phyloP scores from a whole-genome alignment of 495 filamentous ascomycete genomes.

The Penicillium salamii region DNA sequence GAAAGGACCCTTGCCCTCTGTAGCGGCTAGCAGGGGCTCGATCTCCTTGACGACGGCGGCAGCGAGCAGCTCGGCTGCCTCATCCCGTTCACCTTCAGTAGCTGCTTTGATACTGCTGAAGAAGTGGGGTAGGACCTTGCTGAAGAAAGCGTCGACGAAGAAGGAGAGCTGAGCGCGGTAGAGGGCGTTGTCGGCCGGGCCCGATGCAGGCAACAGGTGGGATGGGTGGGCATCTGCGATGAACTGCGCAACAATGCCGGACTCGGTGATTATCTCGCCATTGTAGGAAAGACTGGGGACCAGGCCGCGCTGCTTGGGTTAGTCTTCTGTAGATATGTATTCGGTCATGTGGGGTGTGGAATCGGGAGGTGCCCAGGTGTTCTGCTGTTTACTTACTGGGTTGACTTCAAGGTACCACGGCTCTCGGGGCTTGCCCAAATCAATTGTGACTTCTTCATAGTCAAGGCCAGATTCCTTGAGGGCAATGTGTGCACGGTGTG shows the following conservation, averaged over 20 bases:
- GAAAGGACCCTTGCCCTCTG: constrained; percentile 62
- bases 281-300: constrained; percentile 73
- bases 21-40: constrained; percentile 58
- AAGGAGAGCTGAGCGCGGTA: constrained; percentile 67
- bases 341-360: background rate
- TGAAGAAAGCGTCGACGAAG: constrained; percentile 73
- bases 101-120: constrained; percentile 41
- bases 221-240: constrained; percentile 58
- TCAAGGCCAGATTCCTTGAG: constrained; percentile 69
- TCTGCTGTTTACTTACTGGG: constrained; percentile 62
- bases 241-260: constrained; percentile 71
- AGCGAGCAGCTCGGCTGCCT: constrained; percentile 35
- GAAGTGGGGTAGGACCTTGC: constrained; percentile 54
- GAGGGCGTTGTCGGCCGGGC: constrained; percentile 40
- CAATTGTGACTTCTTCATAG: constrained; percentile 78
- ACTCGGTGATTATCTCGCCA: constrained; percentile 72
- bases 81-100: constrained; percentile 35
- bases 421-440: constrained; percentile 68
- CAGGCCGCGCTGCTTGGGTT: constrained; percentile 56
- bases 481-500: constrained; percentile 77
- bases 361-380: too few relatives aligned
- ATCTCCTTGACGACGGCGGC: constrained; percentile 66
- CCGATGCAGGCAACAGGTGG: constrained; percentile 42
- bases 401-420: constrained; percentile 85
- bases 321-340: background rate